Base-by-base conservation (phyloP, 345 rosid genomes). In the Eucalyptus erythrocorys region DNA sequence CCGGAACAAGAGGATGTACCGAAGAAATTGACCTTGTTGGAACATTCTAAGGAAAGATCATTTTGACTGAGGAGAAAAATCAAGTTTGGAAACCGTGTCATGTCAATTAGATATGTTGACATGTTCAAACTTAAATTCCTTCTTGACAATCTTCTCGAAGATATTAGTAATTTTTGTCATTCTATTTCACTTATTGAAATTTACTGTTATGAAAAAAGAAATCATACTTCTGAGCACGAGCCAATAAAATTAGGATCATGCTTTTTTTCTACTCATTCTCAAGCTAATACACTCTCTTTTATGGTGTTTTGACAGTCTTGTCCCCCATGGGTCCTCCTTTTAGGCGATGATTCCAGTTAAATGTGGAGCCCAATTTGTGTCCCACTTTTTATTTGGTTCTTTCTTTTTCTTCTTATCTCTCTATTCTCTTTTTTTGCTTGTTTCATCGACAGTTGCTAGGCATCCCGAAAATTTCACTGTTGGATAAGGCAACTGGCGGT, bases 41-140 rank as follows among this genome's bases (percentile, higher is more conserved):
- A 40, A 40, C 1, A 3, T 76, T 40, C 15, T 5, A 76, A 40
- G 82, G 27, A 40, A 40, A 19, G 27, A 37, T 21, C 47, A 71
- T 37, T 37, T 71, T 30, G 76, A 55, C 79, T 21, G 7, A 1
- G 12, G 27, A 10, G 47, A 22, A 40, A 76, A 21, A 76, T 21
- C 27, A 10, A 76, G 82, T 76, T 37, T 5, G 47, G 27, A 21
- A 76, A 21, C 37, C 8, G 1, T 51, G 24, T 51, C 24, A 19
- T 19, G 24, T 51, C 57, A 51, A 7, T 51, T 51, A 51, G 55
- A 51, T 51, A 51, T 19, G 55, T 19, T 50, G 55, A 50, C 4
- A 0, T 1, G 24, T 51, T 19, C 10, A 0, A 19, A 51, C 4
- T 51, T 19, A 51, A 51, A 51, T 27, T 61, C 21, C 1, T n/a